Percentiles rank a stretch among this genome's conserved stretches.
phyloP scores from a whole-genome alignment of 768 basidiomycete genomes.

The Boletus sp. region DNA sequence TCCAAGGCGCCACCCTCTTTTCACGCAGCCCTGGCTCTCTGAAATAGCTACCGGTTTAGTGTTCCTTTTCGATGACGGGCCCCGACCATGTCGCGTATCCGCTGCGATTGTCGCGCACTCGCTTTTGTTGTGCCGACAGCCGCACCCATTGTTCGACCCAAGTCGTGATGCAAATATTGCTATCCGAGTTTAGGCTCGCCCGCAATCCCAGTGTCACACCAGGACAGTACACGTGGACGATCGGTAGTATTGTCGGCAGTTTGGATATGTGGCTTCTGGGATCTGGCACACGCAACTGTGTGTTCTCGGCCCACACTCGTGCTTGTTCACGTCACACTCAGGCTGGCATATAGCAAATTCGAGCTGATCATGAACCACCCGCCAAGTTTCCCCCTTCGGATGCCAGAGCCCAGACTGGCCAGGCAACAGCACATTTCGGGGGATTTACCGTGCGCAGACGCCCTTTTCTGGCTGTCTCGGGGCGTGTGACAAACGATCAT shows the following conservation, averaged over 20 bases:
- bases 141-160: not conserved
- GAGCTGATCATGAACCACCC: not conserved
- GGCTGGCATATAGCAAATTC: not conserved
- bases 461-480: not conserved
- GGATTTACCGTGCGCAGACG: slow-evolving; percentile 9
- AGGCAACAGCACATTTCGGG: slow-evolving; percentile 4
- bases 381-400: not conserved
- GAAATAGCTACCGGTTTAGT: not conserved
- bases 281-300: not conserved
- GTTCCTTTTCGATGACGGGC: not conserved
- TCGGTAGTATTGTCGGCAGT: slow-evolving; percentile 18
- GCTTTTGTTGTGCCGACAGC: not conserved
- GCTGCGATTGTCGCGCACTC: not conserved
- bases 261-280: not conserved
- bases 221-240: slow-evolving; percentile 2
- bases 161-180: not conserved
- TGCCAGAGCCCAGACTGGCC: not conserved
- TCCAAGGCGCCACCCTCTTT: slow-evolving; percentile 4
- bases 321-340: slow-evolving; percentile 1
- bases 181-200: not conserved
- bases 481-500: slow-evolving; percentile 1
- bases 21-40: slow-evolving; percentile 1
- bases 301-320: not conserved
- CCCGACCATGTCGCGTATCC: not conserved
- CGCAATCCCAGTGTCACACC: not conserved